phyloP scores from a whole-genome alignment of 768 basidiomycete species.

The Macrolepiota dolichaula region DNA sequence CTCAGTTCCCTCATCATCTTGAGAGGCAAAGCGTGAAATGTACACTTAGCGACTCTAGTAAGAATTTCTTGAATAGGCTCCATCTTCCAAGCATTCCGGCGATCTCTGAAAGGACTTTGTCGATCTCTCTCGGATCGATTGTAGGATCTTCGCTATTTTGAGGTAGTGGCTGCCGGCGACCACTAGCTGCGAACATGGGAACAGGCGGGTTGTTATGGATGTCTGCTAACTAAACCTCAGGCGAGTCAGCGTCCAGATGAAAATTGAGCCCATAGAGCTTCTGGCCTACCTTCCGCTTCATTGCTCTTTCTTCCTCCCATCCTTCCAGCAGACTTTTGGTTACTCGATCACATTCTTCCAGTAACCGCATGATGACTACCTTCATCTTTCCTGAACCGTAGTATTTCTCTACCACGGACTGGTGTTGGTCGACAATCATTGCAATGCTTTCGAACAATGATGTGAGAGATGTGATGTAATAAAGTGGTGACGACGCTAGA shows the following conservation, averaged over 20 bases:
- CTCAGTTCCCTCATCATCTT: background rate
- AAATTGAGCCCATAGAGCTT: background rate
- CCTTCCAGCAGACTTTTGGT: slow-evolving; percentile 69
- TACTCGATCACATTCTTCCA: slow-evolving; percentile 86
- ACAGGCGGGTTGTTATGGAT: slow-evolving; percentile 38
- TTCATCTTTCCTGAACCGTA: slow-evolving; percentile 90
- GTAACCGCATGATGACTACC: slow-evolving; percentile 66
- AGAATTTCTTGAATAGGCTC: slow-evolving; percentile 86
- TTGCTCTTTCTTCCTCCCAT: slow-evolving; percentile 90
- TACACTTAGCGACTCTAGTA: slow-evolving; percentile 71
- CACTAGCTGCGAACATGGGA: slow-evolving; percentile 26
- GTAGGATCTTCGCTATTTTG: slow-evolving; percentile 43
- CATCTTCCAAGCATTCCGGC: slow-evolving; percentile 90
- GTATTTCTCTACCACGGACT: slow-evolving; percentile 97
- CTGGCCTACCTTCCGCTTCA: slow-evolving; percentile 68
- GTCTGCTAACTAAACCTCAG: slow-evolving; percentile 40
- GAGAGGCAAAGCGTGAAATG: slow-evolving; percentile 12
- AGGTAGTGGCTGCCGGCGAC: slow-evolving; percentile 25
- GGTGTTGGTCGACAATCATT: slow-evolving; percentile 95
- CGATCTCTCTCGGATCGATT: slow-evolving; percentile 87
- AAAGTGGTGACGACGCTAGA: slow-evolving; percentile 85
- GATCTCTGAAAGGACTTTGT: slow-evolving; percentile 84
- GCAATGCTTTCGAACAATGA: slow-evolving; percentile 94
- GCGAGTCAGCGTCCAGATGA: background rate
- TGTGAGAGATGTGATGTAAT: slow-evolving; percentile 88